phyloP scores from a whole-genome alignment of 257 asterid species.

The Voacanga thouarsii region DNA sequence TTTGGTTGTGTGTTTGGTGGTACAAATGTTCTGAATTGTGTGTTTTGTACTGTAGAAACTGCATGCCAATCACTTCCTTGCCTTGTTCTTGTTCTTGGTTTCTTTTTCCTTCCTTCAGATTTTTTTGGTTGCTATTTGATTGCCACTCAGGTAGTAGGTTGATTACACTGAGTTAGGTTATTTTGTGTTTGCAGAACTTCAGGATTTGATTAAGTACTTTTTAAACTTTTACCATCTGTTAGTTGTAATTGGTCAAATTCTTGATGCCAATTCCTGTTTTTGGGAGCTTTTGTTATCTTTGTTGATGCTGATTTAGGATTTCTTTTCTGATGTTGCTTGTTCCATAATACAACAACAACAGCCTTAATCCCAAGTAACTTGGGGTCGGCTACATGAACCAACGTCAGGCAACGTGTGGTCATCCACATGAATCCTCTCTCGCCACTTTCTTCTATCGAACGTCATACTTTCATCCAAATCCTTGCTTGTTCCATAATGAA shows the following conservation, averaged over 20 bases:
- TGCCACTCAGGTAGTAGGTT: not conserved
- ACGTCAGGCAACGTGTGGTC: too few relatives aligned
- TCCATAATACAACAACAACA: too few relatives aligned
- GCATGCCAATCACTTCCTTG: slow-evolving; percentile 5
- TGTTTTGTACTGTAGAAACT: not conserved
- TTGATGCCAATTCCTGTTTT: not conserved
- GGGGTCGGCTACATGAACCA: too few relatives aligned
- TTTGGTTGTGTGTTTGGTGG: not conserved
- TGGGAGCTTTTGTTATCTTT: not conserved
- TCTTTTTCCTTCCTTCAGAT: not conserved
- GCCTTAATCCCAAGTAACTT: too few relatives aligned
- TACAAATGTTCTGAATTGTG: not conserved
- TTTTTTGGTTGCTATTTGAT: not conserved
- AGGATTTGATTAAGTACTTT: not conserved
- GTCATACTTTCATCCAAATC: too few relatives aligned
- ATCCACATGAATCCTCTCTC: too few relatives aligned
- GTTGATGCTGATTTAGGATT: not conserved
- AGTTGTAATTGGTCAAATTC: not conserved
- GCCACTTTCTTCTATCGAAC: too few relatives aligned
- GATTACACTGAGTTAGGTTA: not conserved
- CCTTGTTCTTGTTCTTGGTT: not conserved
- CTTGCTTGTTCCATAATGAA: not conserved
- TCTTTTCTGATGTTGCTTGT: not conserved
- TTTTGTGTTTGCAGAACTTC: not conserved
- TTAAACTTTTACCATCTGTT: not conserved